These are phyloP conservation scores for Hypoxylon sp. DNA, from an alignment of 2,329 filamentous ascomycete species.

Conservation along the genomic window DNA sequence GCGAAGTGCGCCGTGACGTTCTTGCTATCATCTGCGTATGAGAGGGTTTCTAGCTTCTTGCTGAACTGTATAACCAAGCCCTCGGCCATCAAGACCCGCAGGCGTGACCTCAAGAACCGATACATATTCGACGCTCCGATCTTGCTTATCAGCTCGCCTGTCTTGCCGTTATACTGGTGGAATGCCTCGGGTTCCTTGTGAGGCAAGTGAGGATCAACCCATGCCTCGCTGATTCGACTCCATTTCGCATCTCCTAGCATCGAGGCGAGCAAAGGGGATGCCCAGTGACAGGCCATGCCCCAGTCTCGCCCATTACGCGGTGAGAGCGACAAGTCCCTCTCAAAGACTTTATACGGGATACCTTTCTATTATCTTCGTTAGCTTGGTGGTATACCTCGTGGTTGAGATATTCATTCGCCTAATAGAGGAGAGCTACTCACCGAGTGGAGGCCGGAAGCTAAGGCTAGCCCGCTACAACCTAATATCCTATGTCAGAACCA, in stretches of 20 bases:
- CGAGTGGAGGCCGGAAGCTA: slow-evolving; percentile 39
- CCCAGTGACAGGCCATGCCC: slow-evolving; percentile 42
- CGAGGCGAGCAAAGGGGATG: slow-evolving; percentile 29
- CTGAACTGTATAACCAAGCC: slow-evolving; percentile 48
- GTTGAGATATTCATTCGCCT: no score
- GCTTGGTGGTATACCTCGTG: neutral
- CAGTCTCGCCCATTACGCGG: slow-evolving; percentile 39
- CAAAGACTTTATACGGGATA: slow-evolving; percentile 40
- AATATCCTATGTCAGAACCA: slow-evolving; percentile 5
- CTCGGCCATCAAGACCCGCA: slow-evolving; percentile 48
- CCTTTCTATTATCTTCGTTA: slow-evolving; percentile 31
- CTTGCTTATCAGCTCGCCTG: slow-evolving; percentile 31
- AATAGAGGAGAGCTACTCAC: slow-evolving; percentile 14
- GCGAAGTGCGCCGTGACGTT: slow-evolving; percentile 45
- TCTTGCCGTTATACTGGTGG: slow-evolving; percentile 36
- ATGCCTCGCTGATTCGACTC: slow-evolving; percentile 25
- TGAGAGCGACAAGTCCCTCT: slow-evolving; percentile 27
- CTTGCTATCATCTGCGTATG: slow-evolving; percentile 42
- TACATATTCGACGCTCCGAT: slow-evolving; percentile 30
- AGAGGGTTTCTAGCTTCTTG: slow-evolving; percentile 50
- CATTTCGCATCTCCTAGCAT: slow-evolving; percentile 38
- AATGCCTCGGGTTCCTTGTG: slow-evolving; percentile 9
- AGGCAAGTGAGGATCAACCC: slow-evolving; percentile 35
- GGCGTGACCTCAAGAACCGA: slow-evolving; percentile 45
- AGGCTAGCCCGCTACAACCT: slow-evolving; percentile 40